phyloP scores from a whole-genome alignment of 257 asterid species.

The Eucommia ulmoides region DNA sequence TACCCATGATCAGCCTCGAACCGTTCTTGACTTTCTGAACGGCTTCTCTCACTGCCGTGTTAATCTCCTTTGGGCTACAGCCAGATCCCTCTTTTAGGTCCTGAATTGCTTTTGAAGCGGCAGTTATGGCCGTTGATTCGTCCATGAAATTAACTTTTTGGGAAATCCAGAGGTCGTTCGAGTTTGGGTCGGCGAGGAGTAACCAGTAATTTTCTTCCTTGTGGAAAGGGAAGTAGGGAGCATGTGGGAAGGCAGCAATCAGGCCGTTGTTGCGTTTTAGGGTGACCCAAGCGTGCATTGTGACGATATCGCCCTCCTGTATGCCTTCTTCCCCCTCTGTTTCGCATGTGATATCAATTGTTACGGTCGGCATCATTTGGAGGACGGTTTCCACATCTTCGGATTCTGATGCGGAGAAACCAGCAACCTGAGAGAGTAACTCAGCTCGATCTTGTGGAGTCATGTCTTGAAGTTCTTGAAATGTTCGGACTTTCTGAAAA shows the following conservation, averaged over 20 bases:
- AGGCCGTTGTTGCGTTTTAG: slow-evolving; percentile 63
- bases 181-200: slow-evolving; percentile 59
- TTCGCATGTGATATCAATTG: slow-evolving; percentile 58
- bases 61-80: slow-evolving; percentile 39
- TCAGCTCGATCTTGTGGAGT: slow-evolving; percentile 43
- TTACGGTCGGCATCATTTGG: slow-evolving; percentile 53
- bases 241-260: slow-evolving; percentile 58
- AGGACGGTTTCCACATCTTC: slow-evolving; percentile 71
- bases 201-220: slow-evolving; percentile 91
- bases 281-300: slow-evolving; percentile 73
- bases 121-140: slow-evolving; percentile 45
- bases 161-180: slow-evolving; percentile 70
- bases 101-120: slow-evolving; percentile 54
- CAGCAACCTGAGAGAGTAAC: slow-evolving; percentile 51
- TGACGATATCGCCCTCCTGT: slow-evolving; percentile 79
- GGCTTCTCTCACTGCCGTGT: slow-evolving; percentile 53
- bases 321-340: slow-evolving; percentile 91
- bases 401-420: slow-evolving; percentile 38
- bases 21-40: slow-evolving; percentile 58
- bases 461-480: slow-evolving; percentile 54
- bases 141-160: slow-evolving; percentile 57
- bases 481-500: slow-evolving; percentile 43
- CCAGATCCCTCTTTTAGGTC: slow-evolving; percentile 60
- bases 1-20: slow-evolving; percentile 55
- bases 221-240: slow-evolving; percentile 68